Conservation (phyloP, 2,329 filamentous ascomycete species). For the Hymenoscyphus repandus region DNA sequence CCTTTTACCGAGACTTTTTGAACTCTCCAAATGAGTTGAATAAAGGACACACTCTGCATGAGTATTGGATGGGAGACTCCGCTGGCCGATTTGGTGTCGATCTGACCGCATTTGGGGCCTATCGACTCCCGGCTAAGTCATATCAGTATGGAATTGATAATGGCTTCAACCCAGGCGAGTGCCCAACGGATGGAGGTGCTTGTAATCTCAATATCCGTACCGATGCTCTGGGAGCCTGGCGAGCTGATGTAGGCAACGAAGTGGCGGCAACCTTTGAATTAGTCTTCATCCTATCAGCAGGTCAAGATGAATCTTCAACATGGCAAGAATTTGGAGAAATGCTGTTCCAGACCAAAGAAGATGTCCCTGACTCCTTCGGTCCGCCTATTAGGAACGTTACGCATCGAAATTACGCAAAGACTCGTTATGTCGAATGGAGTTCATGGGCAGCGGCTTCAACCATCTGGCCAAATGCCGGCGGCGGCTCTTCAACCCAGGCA, state of each 20-base stretch:
- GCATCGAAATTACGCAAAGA: slow-evolving; percentile 11
- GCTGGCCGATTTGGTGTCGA: slow-evolving; percentile 15
- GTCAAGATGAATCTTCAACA: slow-evolving; percentile 13
- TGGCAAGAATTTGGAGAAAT: slow-evolving; percentile 19
- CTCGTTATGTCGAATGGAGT: slow-evolving; percentile 14
- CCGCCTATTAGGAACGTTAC: slow-evolving; percentile 8
- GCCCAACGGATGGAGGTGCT: not conserved
- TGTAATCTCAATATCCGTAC: slow-evolving; percentile 12
- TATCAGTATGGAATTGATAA: slow-evolving; percentile 14
- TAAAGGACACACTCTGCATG: slow-evolving; percentile 14
- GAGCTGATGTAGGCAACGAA: slow-evolving; percentile 9
- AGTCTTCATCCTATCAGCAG: slow-evolving; percentile 12
- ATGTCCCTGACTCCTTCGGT: slow-evolving; percentile 13
- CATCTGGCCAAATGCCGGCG: slow-evolving; percentile 11
- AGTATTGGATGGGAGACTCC: slow-evolving; percentile 18
- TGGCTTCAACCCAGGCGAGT: slow-evolving; percentile 8
- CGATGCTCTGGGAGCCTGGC: slow-evolving; percentile 11
- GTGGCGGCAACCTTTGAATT: slow-evolving; percentile 10
- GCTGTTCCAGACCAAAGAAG: slow-evolving; percentile 14
- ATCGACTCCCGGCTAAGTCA: slow-evolving; percentile 7
- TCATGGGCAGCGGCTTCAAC: slow-evolving; percentile 11
- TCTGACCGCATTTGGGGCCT: slow-evolving; percentile 13
- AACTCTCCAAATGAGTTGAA: slow-evolving; percentile 13
- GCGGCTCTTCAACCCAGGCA: slow-evolving; percentile 5
- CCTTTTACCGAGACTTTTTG: slow-evolving; percentile 15